These are phyloP conservation scores for Sporothrix phasma DNA, from an alignment of 2,329 filamentous ascomycete genomes.

Conservation along the genomic window DNA sequence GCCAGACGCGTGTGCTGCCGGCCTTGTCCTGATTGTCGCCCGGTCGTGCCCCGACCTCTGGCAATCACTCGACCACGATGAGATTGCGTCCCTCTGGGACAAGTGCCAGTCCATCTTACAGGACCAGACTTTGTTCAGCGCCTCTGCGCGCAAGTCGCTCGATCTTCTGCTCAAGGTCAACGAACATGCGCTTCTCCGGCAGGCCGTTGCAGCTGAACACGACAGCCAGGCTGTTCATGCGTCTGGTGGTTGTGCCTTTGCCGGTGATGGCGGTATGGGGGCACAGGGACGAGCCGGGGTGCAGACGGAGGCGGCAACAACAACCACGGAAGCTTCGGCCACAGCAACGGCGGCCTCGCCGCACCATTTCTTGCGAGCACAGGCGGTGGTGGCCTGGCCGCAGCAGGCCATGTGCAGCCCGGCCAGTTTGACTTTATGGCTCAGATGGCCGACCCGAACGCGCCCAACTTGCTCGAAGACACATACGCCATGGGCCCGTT, in stretches of 20 bases:
- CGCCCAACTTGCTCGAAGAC: constrained; percentile 7
- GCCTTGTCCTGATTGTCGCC: constrained; percentile 14
- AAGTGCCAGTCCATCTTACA: constrained; percentile 13
- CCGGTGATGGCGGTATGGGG: not conserved
- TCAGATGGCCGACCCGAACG: constrained; percentile 9
- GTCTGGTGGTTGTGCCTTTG: not conserved
- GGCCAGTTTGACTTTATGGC: constrained; percentile 9
- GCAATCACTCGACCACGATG: constrained; percentile 8
- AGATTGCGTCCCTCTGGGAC: constrained; percentile 12
- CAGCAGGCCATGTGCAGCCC: not conserved
- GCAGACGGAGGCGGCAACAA: too few species aligned
- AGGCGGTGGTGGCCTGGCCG: not conserved
- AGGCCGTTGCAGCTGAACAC: constrained; percentile 1
- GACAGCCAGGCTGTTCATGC: not conserved
- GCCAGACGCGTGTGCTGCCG: constrained; percentile 12
- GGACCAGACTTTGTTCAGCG: constrained; percentile 13
- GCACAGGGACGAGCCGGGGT: not conserved
- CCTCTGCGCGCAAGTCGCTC: constrained; percentile 12
- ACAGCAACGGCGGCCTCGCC: not conserved
- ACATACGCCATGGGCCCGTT: constrained; percentile 14
- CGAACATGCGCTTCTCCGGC: constrained; percentile 11
- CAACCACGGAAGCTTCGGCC: not conserved
- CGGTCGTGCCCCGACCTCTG: constrained; percentile 13
- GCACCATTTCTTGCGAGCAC: not conserved
- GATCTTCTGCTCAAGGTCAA: constrained; percentile 12